Base-by-base conservation (phyloP, 1,139 yeast genomes). In the Zygoascus sp. region DNA sequence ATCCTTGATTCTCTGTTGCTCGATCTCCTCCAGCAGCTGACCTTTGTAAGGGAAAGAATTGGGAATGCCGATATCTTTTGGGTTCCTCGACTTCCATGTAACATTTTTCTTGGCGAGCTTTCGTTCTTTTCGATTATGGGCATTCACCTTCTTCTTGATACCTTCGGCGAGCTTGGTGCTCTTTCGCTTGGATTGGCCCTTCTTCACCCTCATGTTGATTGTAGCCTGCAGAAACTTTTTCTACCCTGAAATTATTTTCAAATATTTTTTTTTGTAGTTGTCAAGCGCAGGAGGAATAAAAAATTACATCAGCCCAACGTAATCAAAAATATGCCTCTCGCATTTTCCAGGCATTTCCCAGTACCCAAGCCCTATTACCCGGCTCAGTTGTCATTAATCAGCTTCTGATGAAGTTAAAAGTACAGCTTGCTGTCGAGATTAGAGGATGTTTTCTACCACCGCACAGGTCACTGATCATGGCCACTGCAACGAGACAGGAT, bases 131-230 rank as follows among this genome's bases (percentile, higher is more conserved):
- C 95, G 80, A 58, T 83, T 77, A 60, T 90, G 94, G 20, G 97
- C 97, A 40, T 92, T 78, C 2, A 96, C 90, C 71, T 92, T 92
- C 79, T 89, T 92, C 73, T 88, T 85, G 64, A 92, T 88, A 57
- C 97, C 97, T 68, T 89, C 95, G 65, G 90, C 80, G 85, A 90
- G 81, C 66, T 94, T 88, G 64, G 97, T 90, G 65, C 92, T 78
- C 47, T 80, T 76, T 70, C 97, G 80, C 70, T 90, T 90, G 56
- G 90, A 82, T 32, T 84, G 80, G 44, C 90, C 89, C 72, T 84
- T 72, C 64, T 73, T 74, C 11, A 74, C 71, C 58, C 73, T 70
- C 68, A 73, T 70, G 36, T 40, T 54, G 32, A 22, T 22, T 16
- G 28, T 25, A 11, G 20, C 38, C 19, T 28, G 13, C 16, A 27